Evolutionary conservation across 441 rosid species (phyloP).

Genomic region (Brassica balearica): DNA sequence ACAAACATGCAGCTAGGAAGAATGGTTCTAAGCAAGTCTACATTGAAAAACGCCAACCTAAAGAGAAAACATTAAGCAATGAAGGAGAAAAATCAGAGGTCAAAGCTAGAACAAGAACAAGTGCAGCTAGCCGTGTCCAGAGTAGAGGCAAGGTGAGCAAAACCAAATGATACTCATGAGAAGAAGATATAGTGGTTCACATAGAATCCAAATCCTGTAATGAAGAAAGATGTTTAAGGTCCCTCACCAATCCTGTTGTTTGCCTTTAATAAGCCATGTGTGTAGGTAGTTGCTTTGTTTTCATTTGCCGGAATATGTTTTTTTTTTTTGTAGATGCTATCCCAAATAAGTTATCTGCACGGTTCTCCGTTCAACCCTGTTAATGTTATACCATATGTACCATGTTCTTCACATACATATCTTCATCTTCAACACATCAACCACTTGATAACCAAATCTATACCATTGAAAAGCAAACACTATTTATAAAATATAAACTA

Average conservation of each 20-base stretch:
- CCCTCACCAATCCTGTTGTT: slow-evolving; percentile 41
- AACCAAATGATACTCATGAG: slow-evolving; percentile 38
- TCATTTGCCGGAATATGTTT: slow-evolving; percentile 37
- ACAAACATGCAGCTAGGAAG: slow-evolving; percentile 47
- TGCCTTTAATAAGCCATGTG: slow-evolving; percentile 41
- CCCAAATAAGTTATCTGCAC: slow-evolving; percentile 35
- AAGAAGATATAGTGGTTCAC: slow-evolving; percentile 28
- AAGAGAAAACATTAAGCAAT: slow-evolving; percentile 39
- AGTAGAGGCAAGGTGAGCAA: slow-evolving; percentile 51
- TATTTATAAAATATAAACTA: background rate
- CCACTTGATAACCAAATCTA: too few species aligned
- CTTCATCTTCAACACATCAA: slow-evolving; percentile 23
- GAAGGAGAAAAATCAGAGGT: slow-evolving; percentile 46
- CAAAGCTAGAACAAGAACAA: slow-evolving; percentile 47
- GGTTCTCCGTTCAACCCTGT: slow-evolving; percentile 41
- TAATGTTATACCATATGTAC: slow-evolving; percentile 27
- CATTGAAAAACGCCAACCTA: slow-evolving; percentile 47
- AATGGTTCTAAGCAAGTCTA: slow-evolving; percentile 46
- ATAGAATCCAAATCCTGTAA: slow-evolving; percentile 31
- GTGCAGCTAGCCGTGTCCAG: slow-evolving; percentile 53
- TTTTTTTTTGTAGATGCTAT: slow-evolving; percentile 26
- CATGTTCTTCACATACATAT: slow-evolving; percentile 37
- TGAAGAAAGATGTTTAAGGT: slow-evolving; percentile 30
- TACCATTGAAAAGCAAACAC: too few species aligned
- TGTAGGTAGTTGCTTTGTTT: slow-evolving; percentile 37